Percentiles rank a stretch among this genome's conserved stretches.
These are phyloP conservation scores for Hypsizygus ulmarius DNA, from an alignment of 1,284 basidiomycete species.

Conservation along the genomic window DNA sequence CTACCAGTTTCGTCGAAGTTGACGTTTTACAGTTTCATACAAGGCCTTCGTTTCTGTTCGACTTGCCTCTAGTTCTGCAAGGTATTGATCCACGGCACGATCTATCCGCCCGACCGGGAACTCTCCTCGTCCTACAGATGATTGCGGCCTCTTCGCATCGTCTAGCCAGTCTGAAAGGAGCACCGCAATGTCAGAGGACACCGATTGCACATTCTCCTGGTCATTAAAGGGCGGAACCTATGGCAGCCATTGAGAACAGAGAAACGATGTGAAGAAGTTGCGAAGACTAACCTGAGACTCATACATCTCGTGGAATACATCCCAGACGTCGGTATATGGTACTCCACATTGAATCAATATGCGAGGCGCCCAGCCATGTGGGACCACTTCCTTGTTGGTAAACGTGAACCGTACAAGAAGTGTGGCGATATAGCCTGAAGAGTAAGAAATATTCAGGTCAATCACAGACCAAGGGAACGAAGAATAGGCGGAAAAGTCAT, in stretches of 20 bases:
- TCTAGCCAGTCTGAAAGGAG: slow-evolving; percentile 76
- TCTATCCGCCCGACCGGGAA: slow-evolving; percentile 76
- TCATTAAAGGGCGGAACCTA: slow-evolving; percentile 84
- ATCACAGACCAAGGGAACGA: slow-evolving; percentile 1
- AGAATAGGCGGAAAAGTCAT: slow-evolving; percentile 27
- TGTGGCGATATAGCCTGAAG: slow-evolving; percentile 62
- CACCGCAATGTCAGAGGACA: slow-evolving; percentile 76
- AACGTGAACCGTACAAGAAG: slow-evolving; percentile 71
- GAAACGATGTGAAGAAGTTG: background rate
- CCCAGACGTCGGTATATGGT: slow-evolving; percentile 77
- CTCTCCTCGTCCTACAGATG: slow-evolving; percentile 51
- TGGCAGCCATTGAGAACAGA: background rate
- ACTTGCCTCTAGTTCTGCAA: slow-evolving; percentile 60
- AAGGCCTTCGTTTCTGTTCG: slow-evolving; percentile 55
- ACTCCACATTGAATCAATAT: slow-evolving; percentile 77
- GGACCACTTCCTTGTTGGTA: slow-evolving; percentile 55
- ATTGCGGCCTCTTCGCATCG: slow-evolving; percentile 66
- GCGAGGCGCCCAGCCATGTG: slow-evolving; percentile 77
- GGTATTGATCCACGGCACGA: slow-evolving; percentile 65
- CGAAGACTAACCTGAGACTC: slow-evolving; percentile 68
- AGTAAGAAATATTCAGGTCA: slow-evolving; percentile 9
- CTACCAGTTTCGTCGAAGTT: slow-evolving; percentile 66
- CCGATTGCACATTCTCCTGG: slow-evolving; percentile 70
- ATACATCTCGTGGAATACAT: slow-evolving; percentile 84
- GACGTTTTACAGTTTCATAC: slow-evolving; percentile 68